Evolutionary conservation across 208 protist species (phyloP).

Genomic region (Leishmania guyanensis): DNA sequence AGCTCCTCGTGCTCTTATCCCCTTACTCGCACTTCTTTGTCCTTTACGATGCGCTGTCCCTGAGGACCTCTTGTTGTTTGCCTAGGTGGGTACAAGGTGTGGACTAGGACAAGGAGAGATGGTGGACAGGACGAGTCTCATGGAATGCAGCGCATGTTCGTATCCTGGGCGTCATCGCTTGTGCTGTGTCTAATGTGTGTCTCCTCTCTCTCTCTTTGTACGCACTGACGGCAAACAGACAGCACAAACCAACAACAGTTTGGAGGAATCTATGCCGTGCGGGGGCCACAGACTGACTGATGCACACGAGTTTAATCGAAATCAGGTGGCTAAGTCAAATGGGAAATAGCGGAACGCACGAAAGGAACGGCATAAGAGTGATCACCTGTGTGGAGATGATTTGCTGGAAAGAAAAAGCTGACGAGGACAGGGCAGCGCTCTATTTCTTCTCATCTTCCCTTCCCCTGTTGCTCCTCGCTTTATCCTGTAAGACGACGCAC

Average conservation of each 20-base stretch:
- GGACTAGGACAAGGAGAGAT: background rate
- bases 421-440: background rate
- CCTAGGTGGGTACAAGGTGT: background rate
- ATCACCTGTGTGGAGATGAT: background rate
- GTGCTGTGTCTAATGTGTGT: background rate
- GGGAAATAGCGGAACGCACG: background rate
- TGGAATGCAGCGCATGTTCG: background rate
- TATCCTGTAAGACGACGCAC: background rate
- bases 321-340: background rate
- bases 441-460: background rate
- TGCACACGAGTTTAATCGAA: background rate
- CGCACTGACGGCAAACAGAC: background rate
- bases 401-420: background rate
- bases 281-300: background rate
- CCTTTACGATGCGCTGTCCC: background rate
- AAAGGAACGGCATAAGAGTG: background rate
- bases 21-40: background rate
- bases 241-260: background rate
- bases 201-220: background rate
- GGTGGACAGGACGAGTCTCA: background rate
- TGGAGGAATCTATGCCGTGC: background rate
- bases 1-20: background rate
- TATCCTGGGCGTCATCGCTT: background rate
- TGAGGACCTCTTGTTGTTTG: background rate
- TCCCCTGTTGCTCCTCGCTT: background rate